A percentile compares a stretch with the other conserved stretches of the same genome.
phyloP scores from a whole-genome alignment of 1,284 basidiomycete species.

The Sphagnurus paluster region DNA sequence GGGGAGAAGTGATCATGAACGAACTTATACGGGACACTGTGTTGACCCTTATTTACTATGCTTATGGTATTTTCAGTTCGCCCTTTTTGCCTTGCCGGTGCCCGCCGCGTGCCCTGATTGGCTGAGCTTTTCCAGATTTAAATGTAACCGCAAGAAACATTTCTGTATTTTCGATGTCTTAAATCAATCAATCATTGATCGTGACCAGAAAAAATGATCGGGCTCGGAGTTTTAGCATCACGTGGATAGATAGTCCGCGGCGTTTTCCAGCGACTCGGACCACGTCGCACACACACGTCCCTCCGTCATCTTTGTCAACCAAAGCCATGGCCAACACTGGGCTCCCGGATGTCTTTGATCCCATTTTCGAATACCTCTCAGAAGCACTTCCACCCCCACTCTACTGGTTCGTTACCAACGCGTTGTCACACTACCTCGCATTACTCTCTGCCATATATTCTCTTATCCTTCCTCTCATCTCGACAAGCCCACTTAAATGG shows the following conservation, averaged over 20 bases:
- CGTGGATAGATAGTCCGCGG: constrained; percentile 10
- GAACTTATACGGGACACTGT: constrained; percentile 32
- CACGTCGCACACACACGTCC: neutral
- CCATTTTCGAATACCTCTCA: constrained; percentile 53
- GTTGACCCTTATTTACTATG: constrained; percentile 33
- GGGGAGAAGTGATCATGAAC: constrained; percentile 20
- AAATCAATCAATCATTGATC: neutral
- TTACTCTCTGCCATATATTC: constrained; percentile 49
- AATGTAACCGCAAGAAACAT: no score
- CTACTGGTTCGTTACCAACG: constrained; percentile 49
- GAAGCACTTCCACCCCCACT: constrained; percentile 55
- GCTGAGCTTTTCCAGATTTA: constrained; percentile 26
- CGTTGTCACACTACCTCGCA: constrained; percentile 54
- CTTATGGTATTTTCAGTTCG: constrained; percentile 1
- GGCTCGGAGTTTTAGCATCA: neutral
- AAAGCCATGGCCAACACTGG: constrained; percentile 25
- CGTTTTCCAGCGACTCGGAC: neutral
- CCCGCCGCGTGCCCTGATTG: constrained; percentile 28
- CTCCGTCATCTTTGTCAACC: constrained; percentile 5
- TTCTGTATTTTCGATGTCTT: neutral
- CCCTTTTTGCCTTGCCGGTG: constrained; percentile 1
- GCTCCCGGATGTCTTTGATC: constrained; percentile 45
- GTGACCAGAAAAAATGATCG: neutral
- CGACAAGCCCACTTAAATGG: constrained; percentile 58
- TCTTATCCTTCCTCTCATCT: constrained; percentile 46